Evolutionary conservation across 352 stramenopile genomes (phyloP).

Genomic region (Globisporangium paroecandrum): DNA sequence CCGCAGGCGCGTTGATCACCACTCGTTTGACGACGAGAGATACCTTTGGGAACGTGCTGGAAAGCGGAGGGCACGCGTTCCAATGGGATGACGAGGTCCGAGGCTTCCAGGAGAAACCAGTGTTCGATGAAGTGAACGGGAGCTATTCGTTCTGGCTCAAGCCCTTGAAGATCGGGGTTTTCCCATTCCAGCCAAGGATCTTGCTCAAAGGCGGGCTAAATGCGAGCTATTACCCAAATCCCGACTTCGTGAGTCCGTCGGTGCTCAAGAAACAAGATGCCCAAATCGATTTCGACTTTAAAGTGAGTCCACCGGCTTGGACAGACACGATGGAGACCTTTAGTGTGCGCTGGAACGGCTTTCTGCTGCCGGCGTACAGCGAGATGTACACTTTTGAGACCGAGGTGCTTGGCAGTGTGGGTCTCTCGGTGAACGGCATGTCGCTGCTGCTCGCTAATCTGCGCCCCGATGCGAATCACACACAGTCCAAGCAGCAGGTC

Average conservation of each 20-base stretch:
- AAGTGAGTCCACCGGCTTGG: slow-evolving; percentile 24
- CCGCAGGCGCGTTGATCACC: slow-evolving; percentile 31
- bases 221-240: slow-evolving; percentile 40
- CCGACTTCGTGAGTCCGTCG: slow-evolving; percentile 24
- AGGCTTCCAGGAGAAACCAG: slow-evolving; percentile 20
- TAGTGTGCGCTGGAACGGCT: slow-evolving; percentile 57
- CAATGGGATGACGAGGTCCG: slow-evolving; percentile 19
- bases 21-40: slow-evolving; percentile 46
- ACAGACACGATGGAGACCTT: slow-evolving; percentile 47
- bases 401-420: slow-evolving; percentile 30
- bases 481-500: slow-evolving; percentile 11
- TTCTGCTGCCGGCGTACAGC: slow-evolving; percentile 39
- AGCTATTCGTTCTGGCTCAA: slow-evolving; percentile 39
- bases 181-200: slow-evolving; percentile 45
- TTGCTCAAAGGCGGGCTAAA: slow-evolving; percentile 57
- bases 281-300: slow-evolving; percentile 49
- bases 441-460: slow-evolving; percentile 18
- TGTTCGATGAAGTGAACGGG: slow-evolving; percentile 33
- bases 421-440: slow-evolving; percentile 24
- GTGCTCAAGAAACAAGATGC: slow-evolving; percentile 34
- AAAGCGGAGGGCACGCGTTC: slow-evolving; percentile 50
- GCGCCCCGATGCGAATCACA: slow-evolving; percentile 22
- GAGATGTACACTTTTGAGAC: slow-evolving; percentile 59
- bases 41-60: slow-evolving; percentile 41
- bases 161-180: slow-evolving; percentile 20